Conservation (phyloP, 371 early-diverging fungal genomes). For the Blakeslea trispora region DNA sequence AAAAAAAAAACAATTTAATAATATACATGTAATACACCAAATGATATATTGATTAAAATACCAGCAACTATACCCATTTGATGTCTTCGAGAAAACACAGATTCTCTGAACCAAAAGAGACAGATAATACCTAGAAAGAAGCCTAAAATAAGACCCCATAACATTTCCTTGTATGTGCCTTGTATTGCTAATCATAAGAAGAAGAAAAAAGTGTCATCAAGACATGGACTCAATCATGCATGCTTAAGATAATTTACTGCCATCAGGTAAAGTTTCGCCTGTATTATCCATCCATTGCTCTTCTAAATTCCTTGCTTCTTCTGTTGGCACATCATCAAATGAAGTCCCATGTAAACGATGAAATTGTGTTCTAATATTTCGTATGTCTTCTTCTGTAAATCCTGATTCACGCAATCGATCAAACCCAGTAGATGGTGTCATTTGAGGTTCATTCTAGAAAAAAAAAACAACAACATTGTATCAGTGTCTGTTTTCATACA, state of each 20-base stretch:
- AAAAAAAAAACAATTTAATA: constrained; percentile 27
- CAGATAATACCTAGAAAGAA: constrained; percentile 70
- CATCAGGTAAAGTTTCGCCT: constrained; percentile 59
- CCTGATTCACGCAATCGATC: constrained; percentile 73
- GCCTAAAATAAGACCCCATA: constrained; percentile 65
- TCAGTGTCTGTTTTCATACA: too few relatives aligned
- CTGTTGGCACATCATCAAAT: constrained; percentile 24
- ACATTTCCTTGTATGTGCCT: constrained; percentile 67
- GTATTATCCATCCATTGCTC: constrained; percentile 78
- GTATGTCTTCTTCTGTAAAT: constrained; percentile 70
- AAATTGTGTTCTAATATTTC: constrained; percentile 64
- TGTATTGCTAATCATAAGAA: constrained; percentile 32
- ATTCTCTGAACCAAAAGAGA: constrained; percentile 70
- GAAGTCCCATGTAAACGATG: constrained; percentile 50
- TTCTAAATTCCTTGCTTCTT: constrained; percentile 53
- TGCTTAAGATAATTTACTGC: constrained; percentile 41
- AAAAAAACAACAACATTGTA: too few relatives aligned
- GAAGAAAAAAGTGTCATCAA: not conserved
- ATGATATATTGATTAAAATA: constrained; percentile 66
- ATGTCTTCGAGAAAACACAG: constrained; percentile 65
- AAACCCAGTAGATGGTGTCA: constrained; percentile 59
- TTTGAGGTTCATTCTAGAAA: constrained; percentile 31
- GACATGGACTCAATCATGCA: too few relatives aligned
- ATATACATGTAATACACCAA: constrained; percentile 62
- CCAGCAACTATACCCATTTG: constrained; percentile 73